These are phyloP conservation scores for Phylloporus scabripes DNA, from an alignment of 768 basidiomycete species.

Conservation along the genomic window DNA sequence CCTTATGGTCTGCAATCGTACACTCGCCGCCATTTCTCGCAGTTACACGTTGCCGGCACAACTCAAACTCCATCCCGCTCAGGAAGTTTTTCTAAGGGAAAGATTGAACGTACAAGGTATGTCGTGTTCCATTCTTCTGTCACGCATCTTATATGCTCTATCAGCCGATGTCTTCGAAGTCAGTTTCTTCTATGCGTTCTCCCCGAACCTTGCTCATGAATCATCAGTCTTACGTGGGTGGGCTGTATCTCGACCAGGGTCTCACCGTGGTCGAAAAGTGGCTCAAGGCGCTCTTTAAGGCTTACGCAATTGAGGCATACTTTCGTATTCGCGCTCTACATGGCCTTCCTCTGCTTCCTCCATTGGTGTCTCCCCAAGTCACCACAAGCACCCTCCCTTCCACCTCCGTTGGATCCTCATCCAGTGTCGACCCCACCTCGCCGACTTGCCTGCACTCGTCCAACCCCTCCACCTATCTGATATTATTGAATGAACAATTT, in stretches of 20 bases:
- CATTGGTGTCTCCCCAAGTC: slow-evolving; percentile 17
- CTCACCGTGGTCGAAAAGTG: slow-evolving; percentile 50
- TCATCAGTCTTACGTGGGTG: slow-evolving; percentile 70
- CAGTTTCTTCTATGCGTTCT: slow-evolving; percentile 9
- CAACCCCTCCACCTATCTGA: slow-evolving; percentile 47
- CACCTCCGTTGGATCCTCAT: background rate
- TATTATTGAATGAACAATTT: slow-evolving; percentile 73
- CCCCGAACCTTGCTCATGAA: slow-evolving; percentile 1
- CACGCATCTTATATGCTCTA: slow-evolving; percentile 1
- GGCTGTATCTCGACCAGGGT: slow-evolving; percentile 66
- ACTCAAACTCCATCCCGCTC: slow-evolving; percentile 64
- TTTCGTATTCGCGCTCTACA: slow-evolving; percentile 58
- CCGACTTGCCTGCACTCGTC: slow-evolving; percentile 10
- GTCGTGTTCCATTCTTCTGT: slow-evolving; percentile 10
- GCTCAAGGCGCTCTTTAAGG: slow-evolving; percentile 57
- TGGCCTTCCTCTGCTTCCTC: slow-evolving; percentile 47
- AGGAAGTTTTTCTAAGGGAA: slow-evolving; percentile 64
- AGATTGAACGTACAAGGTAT: slow-evolving; percentile 72
- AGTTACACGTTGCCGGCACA: slow-evolving; percentile 58
- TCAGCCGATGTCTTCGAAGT: slow-evolving; percentile 80
- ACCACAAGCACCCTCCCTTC: slow-evolving; percentile 12
- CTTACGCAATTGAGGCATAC: slow-evolving; percentile 62
- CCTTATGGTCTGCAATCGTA: slow-evolving; percentile 67
- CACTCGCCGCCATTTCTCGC: slow-evolving; percentile 64
- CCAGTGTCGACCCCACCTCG: slow-evolving; percentile 5